Conservation (phyloP, 257 asterid genomes). For the Nicotiana sylvestris region DNA sequence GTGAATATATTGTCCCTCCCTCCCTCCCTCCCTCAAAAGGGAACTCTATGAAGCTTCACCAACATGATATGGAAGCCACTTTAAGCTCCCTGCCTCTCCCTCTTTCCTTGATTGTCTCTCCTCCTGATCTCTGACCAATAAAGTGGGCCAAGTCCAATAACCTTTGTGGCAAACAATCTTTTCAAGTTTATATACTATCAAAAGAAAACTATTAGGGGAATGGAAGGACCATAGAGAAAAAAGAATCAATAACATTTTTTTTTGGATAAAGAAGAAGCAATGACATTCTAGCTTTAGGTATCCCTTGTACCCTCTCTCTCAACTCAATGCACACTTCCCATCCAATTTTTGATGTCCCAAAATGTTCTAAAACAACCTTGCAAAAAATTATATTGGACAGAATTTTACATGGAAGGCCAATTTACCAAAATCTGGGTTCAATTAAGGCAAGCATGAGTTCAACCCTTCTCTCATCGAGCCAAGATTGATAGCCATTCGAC, state of each 20-base stretch:
- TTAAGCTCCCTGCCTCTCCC: background rate
- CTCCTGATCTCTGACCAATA: background rate
- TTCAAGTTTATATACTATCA: conserved; percentile 1
- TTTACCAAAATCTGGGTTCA: background rate
- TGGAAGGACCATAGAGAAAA: background rate
- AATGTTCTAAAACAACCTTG: background rate
- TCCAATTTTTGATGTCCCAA: background rate
- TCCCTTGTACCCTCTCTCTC: background rate
- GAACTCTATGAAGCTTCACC: background rate
- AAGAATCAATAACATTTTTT: background rate
- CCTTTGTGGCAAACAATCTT: background rate
- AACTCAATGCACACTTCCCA: background rate
- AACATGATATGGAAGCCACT: background rate
- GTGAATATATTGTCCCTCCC: background rate
- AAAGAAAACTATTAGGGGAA: background rate
- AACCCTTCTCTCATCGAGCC: background rate
- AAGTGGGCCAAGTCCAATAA: background rate
- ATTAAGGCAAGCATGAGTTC: background rate
- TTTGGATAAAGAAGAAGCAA: background rate
- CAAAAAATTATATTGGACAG: background rate
- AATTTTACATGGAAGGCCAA: background rate
- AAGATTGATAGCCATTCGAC: background rate
- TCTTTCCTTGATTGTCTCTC: background rate
- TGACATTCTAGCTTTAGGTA: background rate
- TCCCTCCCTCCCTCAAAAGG: background rate